A percentile compares a stretch with the other conserved stretches of the same genome.
Conservation (phyloP, 2,329 filamentous ascomycete genomes). For the Leptographium lundbergii region DNA sequence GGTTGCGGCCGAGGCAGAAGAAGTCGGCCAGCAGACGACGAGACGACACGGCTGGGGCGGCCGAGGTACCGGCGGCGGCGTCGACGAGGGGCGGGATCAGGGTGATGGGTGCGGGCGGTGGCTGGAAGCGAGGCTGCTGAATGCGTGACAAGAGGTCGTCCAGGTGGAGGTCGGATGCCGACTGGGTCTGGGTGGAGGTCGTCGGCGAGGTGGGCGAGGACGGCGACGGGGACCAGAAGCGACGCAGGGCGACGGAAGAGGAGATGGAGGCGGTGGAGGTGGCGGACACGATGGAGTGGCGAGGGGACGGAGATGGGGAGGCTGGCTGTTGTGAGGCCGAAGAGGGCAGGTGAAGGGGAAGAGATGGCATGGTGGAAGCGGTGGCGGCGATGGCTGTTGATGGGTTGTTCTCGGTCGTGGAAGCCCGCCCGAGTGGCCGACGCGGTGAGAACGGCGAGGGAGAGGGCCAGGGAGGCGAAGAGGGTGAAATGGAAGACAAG, state of each 20-base stretch:
- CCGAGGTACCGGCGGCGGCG: slow-evolving; percentile 19
- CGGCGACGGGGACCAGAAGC: slow-evolving; percentile 9
- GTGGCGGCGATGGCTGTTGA: too few species aligned
- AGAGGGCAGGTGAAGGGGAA: background rate
- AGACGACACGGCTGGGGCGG: background rate
- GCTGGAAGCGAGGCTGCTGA: too few species aligned
- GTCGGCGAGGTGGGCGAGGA: slow-evolving; percentile 1
- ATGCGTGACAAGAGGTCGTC: background rate
- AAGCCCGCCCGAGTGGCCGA: too few species aligned
- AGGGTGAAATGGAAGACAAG: too few species aligned
- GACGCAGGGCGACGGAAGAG: slow-evolving; percentile 3
- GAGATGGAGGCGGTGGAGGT: background rate
- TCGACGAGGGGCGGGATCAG: slow-evolving; percentile 24
- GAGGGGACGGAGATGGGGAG: background rate
- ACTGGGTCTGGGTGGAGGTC: background rate
- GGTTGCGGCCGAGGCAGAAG: background rate
- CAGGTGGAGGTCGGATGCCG: background rate
- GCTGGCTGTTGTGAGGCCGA: background rate
- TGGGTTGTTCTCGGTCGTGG: too few species aligned
- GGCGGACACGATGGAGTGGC: background rate
- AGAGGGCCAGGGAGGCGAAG: too few species aligned
- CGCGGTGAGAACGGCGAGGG: too few species aligned
- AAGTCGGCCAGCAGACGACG: background rate
- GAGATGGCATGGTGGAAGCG: background rate
- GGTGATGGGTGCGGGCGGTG: slow-evolving; percentile 10